Evolutionary conservation across 257 asterid genomes (phyloP).

Genomic region (Solanum paucissectum): DNA sequence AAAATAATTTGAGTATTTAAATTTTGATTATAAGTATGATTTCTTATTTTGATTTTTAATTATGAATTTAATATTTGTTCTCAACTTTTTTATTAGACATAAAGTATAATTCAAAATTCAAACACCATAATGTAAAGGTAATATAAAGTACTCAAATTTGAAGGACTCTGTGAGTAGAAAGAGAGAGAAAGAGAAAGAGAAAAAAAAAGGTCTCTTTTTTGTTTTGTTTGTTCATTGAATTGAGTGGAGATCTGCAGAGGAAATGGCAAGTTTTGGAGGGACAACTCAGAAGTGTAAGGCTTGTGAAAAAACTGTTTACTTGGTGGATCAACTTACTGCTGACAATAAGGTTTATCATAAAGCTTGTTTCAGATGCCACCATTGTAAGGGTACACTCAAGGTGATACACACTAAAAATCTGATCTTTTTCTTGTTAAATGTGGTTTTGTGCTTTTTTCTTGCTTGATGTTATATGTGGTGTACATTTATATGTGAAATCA

Average conservation of each 20-base stretch:
- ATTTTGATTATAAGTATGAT: not conserved
- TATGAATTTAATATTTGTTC: not conserved
- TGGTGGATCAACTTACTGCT: constrained; percentile 59
- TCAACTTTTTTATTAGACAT: not conserved
- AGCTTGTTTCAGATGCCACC: constrained; percentile 73
- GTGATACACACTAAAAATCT: constrained; percentile 4
- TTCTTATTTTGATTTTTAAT: not conserved
- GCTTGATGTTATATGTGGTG: not conserved
- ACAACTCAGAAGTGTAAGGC: constrained; percentile 66
- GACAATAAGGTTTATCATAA: constrained; percentile 59
- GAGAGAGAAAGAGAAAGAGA: not conserved
- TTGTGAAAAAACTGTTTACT: constrained; percentile 64
- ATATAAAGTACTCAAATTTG: not conserved
- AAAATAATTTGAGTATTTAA: not conserved
- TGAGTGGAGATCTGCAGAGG: not conserved
- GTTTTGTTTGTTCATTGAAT: not conserved
- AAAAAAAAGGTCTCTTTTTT: not conserved
- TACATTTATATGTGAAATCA: not conserved
- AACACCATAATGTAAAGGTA: not conserved
- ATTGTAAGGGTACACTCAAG: constrained; percentile 73
- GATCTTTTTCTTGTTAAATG: not conserved
- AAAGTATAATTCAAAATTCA: not conserved
- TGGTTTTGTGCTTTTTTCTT: not conserved
- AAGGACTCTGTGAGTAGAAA: not conserved
- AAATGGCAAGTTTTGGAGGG: constrained; percentile 51